These are phyloP conservation scores for Speleostelium caveatum DNA, from an alignment of 78 protist genomes.

Conservation along the genomic window DNA sequence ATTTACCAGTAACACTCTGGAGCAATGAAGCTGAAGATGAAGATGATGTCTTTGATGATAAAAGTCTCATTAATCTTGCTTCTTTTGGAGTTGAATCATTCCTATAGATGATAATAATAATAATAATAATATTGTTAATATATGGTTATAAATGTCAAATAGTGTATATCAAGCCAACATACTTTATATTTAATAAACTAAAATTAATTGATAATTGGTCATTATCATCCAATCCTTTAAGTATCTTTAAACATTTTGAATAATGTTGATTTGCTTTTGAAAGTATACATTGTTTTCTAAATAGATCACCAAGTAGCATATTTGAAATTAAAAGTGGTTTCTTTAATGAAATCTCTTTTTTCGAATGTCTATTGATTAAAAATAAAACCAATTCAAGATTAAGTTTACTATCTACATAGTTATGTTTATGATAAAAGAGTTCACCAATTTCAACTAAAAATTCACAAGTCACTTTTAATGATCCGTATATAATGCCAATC, in stretches of 20 bases:
- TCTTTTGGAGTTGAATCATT: constrained; percentile 74
- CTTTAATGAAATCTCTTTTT: constrained; percentile 36
- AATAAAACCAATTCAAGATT: constrained; percentile 40
- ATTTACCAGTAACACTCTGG: too few species aligned
- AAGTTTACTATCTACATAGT: constrained; percentile 38
- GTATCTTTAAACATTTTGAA: not conserved
- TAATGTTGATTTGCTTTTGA: constrained; percentile 6
- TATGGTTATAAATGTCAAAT: too few species aligned
- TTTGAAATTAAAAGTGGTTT: constrained; percentile 14
- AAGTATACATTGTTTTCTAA: constrained; percentile 28
- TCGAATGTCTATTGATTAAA: not conserved
- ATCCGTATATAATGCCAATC: constrained; percentile 69
- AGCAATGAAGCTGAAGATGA: not conserved
- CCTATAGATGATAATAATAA: not conserved
- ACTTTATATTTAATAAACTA: too few species aligned
- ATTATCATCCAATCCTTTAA: not conserved
- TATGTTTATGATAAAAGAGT: constrained; percentile 40
- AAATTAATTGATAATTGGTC: constrained; percentile 5
- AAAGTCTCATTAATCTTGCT: constrained; percentile 21
- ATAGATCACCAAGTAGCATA: constrained; percentile 66
- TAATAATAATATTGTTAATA: not conserved
- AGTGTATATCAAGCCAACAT: too few species aligned
- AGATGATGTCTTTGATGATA: constrained; percentile 16
- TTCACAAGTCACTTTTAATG: constrained; percentile 62
- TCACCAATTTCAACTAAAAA: constrained; percentile 68